These are phyloP conservation scores for Amylocarpus encephaloides DNA, from an alignment of 2,329 filamentous ascomycete species.

Conservation along the genomic window DNA sequence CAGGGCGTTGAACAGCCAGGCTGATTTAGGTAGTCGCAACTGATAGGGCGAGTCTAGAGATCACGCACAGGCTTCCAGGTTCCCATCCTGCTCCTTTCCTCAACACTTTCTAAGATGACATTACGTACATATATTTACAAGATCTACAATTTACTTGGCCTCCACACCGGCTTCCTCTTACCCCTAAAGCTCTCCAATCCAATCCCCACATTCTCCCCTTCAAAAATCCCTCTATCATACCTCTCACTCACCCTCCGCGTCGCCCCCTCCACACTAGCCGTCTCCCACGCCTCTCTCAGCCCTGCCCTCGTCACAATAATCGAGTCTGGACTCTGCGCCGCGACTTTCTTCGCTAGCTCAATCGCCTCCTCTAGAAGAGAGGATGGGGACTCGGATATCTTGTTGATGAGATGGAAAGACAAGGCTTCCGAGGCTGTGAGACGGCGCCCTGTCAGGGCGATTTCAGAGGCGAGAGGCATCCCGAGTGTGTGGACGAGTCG, in stretches of 20 bases:
- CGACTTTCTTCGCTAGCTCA: conserved; percentile 53
- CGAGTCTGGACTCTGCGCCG: conserved; percentile 63
- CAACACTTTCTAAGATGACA: background rate
- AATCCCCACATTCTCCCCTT: conserved; percentile 67
- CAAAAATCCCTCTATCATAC: conserved; percentile 47
- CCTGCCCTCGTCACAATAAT: conserved; percentile 67
- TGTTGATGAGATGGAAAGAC: conserved; percentile 62
- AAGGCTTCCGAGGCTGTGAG: conserved; percentile 55
- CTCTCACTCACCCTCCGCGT: conserved; percentile 54
- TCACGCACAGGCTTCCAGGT: no score
- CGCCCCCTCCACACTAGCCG: conserved; percentile 47
- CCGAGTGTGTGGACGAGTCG: conserved; percentile 59
- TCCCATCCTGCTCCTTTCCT: background rate
- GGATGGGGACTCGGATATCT: conserved; percentile 42
- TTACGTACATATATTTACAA: background rate
- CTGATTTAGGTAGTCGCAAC: no score
- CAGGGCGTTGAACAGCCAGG: no score
- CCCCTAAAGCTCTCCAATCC: conserved; percentile 71
- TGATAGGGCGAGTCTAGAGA: no score
- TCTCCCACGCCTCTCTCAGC: conserved; percentile 66
- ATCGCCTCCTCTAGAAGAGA: conserved; percentile 52
- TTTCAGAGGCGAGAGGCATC: conserved; percentile 61
- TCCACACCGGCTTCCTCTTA: conserved; percentile 64
- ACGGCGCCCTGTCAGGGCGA: conserved; percentile 58
- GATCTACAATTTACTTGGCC: conserved; percentile 49